These are phyloP conservation scores for Solanum hybrid DNA, from an alignment of 305 asterid species.

Conservation along the genomic window DNA sequence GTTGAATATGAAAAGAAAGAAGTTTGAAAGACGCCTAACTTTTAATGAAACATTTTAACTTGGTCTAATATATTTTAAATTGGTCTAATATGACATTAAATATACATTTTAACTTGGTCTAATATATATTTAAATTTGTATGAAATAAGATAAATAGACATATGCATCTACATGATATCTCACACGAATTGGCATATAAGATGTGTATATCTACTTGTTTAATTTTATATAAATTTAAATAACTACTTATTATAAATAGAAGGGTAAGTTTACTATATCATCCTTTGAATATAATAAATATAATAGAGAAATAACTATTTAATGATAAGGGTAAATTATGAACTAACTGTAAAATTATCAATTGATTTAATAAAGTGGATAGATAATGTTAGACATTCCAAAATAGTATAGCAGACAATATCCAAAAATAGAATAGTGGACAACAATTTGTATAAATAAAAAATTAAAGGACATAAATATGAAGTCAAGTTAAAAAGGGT, in stretches of 20 bases:
- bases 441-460: neutral
- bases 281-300: no score
- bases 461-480: neutral
- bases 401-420: rapidly evolving
- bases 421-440: no score
- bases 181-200: no score
- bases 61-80: no score
- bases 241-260: neutral
- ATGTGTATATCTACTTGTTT: rapidly evolving
- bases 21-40: neutral
- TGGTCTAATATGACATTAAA: no score
- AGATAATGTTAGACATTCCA: rapidly evolving
- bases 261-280: no score
- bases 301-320: no score
- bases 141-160: neutral
- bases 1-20: neutral
- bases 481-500: rapidly evolving
- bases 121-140: no score
- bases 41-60: neutral
- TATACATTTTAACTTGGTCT: no score
- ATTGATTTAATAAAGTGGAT: no score
- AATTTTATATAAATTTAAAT: neutral
- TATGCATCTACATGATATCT: neutral
- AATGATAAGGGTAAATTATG: no score
- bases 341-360: neutral